Base-by-base conservation (phyloP, 2,329 filamentous ascomycete species). In the Aspergillus sp. region DNA sequence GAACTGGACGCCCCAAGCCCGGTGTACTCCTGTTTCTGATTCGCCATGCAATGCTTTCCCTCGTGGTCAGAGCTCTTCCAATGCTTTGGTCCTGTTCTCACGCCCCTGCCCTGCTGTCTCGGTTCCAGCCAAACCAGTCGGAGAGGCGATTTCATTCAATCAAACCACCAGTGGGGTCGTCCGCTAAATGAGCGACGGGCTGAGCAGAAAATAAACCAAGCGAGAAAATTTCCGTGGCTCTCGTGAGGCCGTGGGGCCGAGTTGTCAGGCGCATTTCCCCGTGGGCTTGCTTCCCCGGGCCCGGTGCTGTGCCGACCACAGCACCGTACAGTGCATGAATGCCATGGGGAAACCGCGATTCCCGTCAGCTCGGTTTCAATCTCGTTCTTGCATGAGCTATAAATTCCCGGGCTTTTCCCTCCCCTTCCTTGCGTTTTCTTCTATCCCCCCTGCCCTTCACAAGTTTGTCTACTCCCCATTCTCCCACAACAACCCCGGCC, bases 221-320 rank as follows among this genome's bases (percentile, higher is more conserved):
- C 45, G 45, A 48, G 45, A 48, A 55, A 44, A 35, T 39, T 41
- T 45, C 24, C 39, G 35, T 48, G 45, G 31, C 35, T 31, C 19
- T 24, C 17, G 7, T 27, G 27, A 15, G 33, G n/a, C 46, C 19
- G 6, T 56, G 55, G 56, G 44, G 56, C 60, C 60, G 60, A 57
- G 37, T 52, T 53, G 46, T 37, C 21, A 48, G 23, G 21, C 35
- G 15, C 33, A 39, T 56, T 56, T 60, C 62, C 62, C 62, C 61
- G 57, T 64, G 61, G 61, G 61, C 54, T 45, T 31, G 59, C 35
- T 57, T 56, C 58, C 61, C 55, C 58, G 58, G 62, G 55, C 19
- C 40, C 52, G 56, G 41, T 50, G 52, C 60, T 31, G 27, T 31
- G 27, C 27, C 60, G 60, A 64, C 52, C 33, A 45, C 6, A 31